Base-by-base conservation (phyloP, 1,139 yeast genomes). In the Yamadazyma dendronema region DNA sequence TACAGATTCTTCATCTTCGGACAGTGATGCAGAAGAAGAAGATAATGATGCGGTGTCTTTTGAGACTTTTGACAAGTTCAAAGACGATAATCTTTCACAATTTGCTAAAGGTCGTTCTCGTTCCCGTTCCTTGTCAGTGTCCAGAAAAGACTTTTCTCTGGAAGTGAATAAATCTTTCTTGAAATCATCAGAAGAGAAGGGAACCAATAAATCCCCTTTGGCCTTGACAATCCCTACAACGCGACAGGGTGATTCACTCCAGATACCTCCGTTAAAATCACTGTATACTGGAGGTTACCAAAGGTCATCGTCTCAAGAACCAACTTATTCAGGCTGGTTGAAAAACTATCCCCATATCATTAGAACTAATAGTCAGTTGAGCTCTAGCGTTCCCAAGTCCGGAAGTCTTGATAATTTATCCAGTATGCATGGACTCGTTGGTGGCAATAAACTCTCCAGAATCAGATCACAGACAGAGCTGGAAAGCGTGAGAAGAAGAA, bases 141-240 rank as follows among this genome's bases (percentile, higher is more conserved):
- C 41, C n/a, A 28, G 44, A 31, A 31, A 40, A 22, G 41, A 42
- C 14, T 34, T 30, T 17, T 16, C 36, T 7, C 29, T 31, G 2
- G 30, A 48, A 15, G 46, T 50, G 5, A 48, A 50, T 29, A 48
- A 44, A 31, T 38, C 49, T 3, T 53, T 52, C 31, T 21, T 50
- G 10, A 48, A 49, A 30, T 47, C 47, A 11, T 24, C 39, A 3
- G 46, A 43, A 24, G 39, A 38, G 14, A 25, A 33, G n/a, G 28
- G 32, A 27, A 35, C 45, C 10, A 46, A 45, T 8, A 54, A 53
- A 29, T 36, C 53, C 0, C 52, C 90, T 0, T 92, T 90, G 1
- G 74, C 73, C 50, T 79, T 86, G 82, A 86, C 95, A 0, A 86
- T 86, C 28, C 92, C 95, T 0, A 85, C 95, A 0, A 84, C 94